A percentile compares a stretch with the other conserved stretches of the same genome.
Conservation (phyloP, 176 grass and related monocot species). For the Zizania latifolia region DNA sequence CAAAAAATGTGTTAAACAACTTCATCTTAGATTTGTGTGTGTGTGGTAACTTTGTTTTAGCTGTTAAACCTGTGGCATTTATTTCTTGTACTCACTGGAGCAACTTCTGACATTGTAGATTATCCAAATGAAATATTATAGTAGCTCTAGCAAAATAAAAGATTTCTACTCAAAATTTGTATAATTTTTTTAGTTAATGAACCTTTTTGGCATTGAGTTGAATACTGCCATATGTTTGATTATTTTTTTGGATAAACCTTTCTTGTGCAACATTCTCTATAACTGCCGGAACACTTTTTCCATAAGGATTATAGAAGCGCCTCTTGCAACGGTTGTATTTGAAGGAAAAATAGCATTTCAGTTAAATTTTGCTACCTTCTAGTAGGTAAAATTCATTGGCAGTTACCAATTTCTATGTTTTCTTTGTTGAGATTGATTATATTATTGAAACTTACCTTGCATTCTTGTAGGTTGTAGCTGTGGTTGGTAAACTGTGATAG, state of each 20-base stretch:
- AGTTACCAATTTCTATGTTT: background rate
- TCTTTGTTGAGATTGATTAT: background rate
- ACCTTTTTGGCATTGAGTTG: background rate
- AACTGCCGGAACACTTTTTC: too few species aligned
- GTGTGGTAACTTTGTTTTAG: too few species aligned
- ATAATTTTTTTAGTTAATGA: background rate
- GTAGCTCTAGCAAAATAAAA: background rate
- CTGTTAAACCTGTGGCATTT: background rate
- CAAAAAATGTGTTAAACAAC: too few species aligned
- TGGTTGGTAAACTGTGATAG: conserved; percentile 19
- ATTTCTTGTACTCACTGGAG: background rate
- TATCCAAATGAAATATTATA: too few species aligned
- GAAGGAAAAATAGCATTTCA: background rate
- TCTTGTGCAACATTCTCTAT: background rate
- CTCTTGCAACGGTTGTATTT: background rate
- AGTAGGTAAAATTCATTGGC: background rate
- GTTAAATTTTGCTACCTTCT: background rate
- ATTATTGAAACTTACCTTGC: conserved; percentile 3
- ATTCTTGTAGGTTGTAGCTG: conserved; percentile 9
- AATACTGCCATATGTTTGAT: background rate
- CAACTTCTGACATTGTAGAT: background rate
- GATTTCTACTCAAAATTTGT: background rate
- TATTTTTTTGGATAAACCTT: background rate
- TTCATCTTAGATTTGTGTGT: too few species aligned
- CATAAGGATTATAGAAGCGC: too few species aligned